Base-by-base conservation (phyloP, 2,329 filamentous ascomycete genomes). In the Paecilomyces niveus region DNA sequence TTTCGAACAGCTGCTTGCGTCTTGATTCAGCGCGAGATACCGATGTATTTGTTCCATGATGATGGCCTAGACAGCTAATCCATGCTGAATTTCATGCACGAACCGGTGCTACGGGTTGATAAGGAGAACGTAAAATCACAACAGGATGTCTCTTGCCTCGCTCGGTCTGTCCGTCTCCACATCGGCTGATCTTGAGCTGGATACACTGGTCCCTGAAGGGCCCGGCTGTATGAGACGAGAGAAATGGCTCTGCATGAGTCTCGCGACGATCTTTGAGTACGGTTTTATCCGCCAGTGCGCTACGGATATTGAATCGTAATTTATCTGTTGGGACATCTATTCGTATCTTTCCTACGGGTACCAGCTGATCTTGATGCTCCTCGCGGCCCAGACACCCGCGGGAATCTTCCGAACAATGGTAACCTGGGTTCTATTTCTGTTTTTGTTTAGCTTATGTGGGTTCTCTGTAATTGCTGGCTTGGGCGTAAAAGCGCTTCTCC, bases 181-280 rank as follows among this genome's bases (percentile, higher is more conserved):
- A 56, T 70, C 65, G 62, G 67, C 65, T 70, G 67, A 70, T 73
- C 70, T 75, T 74, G 73, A 75, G 72, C 73, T 74, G 71, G 73
- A 75, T 75, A 62, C 72, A 70, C 59, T 57, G 59, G 53, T 62
- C 59, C 62, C 57, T 59, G 54, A 58, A 58, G 62, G 56, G 58
- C 54, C 55, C 45, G 61, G 24, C 57, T 72, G 76, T 73, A 79
- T 68, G 77, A 77, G 78, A 80, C 78, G 65, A 80, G 73, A 80
- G 66, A 50, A 67, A 74, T 67, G 64, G 15, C 50, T 56, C 58
- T 15, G 57, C 35, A 62, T 61, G 60, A 58, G 59, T 61, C 63
- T 67, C 50, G 67, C 74, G 74, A 77, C 70, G 75, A 74, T 79
- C 62, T 80, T 80, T 80, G 78, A 80, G 78, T 80, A 80, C 78